Conservation (phyloP, 305 asterid species). For the Fraxinus angustifolia region DNA sequence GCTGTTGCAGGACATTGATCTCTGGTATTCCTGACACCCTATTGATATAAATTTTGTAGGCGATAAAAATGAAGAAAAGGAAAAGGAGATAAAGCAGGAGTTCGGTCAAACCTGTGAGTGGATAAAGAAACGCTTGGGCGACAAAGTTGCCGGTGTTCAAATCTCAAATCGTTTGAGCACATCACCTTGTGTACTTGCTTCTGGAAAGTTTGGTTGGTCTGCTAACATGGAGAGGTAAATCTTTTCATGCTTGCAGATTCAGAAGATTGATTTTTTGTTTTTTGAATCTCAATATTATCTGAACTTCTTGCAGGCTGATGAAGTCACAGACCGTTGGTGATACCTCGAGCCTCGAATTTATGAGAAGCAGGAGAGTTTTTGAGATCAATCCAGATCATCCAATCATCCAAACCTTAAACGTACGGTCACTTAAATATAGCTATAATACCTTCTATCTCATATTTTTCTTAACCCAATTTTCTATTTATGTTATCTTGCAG, state of each 20-base stretch:
- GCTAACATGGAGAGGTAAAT: conserved; percentile 94
- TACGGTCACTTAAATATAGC: conserved; percentile 29
- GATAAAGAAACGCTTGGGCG: conserved; percentile 79
- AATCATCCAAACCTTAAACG: conserved; percentile 70
- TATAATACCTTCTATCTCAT: background rate
- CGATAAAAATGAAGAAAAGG: conserved; percentile 81
- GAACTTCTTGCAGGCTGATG: conserved; percentile 65
- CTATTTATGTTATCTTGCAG: conserved; percentile 34
- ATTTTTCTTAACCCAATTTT: background rate
- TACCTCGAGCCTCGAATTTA: conserved; percentile 64
- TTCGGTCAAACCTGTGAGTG: conserved; percentile 86
- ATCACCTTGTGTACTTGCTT: conserved; percentile 95
- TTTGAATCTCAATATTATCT: background rate
- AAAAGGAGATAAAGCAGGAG: conserved; percentile 77
- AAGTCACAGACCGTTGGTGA: conserved; percentile 82
- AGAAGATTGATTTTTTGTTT: background rate
- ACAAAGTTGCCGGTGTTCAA: conserved; percentile 82
- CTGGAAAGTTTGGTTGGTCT: conserved; percentile 98
- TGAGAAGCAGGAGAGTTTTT: conserved; percentile 88
- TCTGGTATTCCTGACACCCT: conserved; percentile 15
- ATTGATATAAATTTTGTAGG: conserved; percentile 40
- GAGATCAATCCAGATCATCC: conserved; percentile 93
- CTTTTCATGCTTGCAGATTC: conserved; percentile 1
- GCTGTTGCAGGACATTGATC: conserved; percentile 1
- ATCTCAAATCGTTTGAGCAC: conserved; percentile 85